These are phyloP conservation scores for Bjerkandera adusta DNA, from an alignment of 1,284 basidiomycete species.

Conservation along the genomic window DNA sequence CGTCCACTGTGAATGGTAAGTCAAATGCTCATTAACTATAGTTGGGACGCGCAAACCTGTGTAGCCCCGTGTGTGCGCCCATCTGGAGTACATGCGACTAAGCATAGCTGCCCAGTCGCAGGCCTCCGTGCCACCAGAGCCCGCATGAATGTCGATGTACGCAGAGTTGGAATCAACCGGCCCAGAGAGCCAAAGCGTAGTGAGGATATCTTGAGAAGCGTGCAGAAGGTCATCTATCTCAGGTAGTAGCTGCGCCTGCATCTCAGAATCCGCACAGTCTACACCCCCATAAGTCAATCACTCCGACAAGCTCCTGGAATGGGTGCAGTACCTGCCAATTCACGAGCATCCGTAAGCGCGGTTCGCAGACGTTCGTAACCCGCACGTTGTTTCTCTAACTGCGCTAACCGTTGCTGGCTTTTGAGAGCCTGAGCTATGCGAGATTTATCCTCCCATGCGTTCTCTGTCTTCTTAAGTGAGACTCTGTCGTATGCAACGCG, in stretches of 20 bases:
- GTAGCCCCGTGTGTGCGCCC: conserved; percentile 19
- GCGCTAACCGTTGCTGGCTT: conserved; percentile 11
- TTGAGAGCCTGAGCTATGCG: conserved; percentile 11
- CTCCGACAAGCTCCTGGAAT: conserved; percentile 3
- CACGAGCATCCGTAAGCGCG: conserved; percentile 9
- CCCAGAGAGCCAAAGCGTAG: conserved; percentile 17
- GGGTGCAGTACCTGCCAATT: conserved; percentile 14
- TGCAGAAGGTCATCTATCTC: conserved; percentile 15
- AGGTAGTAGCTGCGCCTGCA: conserved; percentile 15
- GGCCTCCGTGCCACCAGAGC: conserved; percentile 17
- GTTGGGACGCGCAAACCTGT: conserved; percentile 10
- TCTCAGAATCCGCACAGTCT: conserved; percentile 9
- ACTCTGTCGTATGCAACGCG: neutral
- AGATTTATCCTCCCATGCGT: conserved; percentile 14
- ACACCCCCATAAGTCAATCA: conserved; percentile 7
- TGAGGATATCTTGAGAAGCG: conserved; percentile 15
- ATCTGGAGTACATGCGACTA: conserved; percentile 21
- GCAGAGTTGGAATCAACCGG: conserved; percentile 20
- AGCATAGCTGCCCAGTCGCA: conserved; percentile 22
- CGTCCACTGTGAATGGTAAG: conserved; percentile 10
- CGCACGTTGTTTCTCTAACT: conserved; percentile 15
- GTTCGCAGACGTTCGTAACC: conserved; percentile 11
- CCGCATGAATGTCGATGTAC: conserved; percentile 18
- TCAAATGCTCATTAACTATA: neutral
- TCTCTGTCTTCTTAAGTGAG: conserved; percentile 11